Percentiles rank a stretch among this genome's conserved stretches.
Conservation (phyloP, 345 rosid species). For the Aegle marmelos region DNA sequence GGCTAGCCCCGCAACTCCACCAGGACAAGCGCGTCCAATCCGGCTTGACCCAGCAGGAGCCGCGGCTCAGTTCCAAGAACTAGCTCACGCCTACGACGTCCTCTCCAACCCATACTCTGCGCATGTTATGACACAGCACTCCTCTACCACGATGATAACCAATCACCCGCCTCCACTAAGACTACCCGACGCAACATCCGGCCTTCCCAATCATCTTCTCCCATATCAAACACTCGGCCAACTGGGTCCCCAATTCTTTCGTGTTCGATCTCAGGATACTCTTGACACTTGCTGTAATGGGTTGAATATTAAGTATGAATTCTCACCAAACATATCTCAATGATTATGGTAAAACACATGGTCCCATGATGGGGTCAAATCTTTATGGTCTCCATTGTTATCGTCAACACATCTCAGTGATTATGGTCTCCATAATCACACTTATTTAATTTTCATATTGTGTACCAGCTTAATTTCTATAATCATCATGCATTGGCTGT, state of each 20-base stretch:
- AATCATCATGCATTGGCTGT: too few relatives aligned
- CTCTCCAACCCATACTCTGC: slow-evolving; percentile 86
- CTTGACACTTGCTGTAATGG: slow-evolving; percentile 61
- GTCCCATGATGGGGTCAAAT: too few relatives aligned
- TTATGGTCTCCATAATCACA: too few relatives aligned
- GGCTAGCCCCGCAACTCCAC: slow-evolving; percentile 84
- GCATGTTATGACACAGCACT: slow-evolving; percentile 71
- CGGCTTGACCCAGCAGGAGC: slow-evolving; percentile 72
- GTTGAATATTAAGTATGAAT: slow-evolving; percentile 36
- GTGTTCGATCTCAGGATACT: slow-evolving; percentile 28
- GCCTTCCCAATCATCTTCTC: slow-evolving; percentile 91
- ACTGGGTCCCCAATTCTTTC: too few relatives aligned
- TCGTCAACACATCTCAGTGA: too few relatives aligned
- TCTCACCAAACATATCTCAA: too few relatives aligned
- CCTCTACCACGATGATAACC: too few relatives aligned
- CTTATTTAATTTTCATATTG: too few relatives aligned
- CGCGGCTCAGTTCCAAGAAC: slow-evolving; percentile 91
- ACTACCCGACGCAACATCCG: slow-evolving; percentile 21
- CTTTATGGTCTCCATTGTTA: too few relatives aligned
- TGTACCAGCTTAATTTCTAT: too few relatives aligned
- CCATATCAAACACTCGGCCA: slow-evolving; percentile 41
- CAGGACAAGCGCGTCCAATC: slow-evolving; percentile 93
- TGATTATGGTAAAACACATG: too few relatives aligned
- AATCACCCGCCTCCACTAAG: too few relatives aligned
- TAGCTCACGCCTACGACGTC: slow-evolving; percentile 80